Evolutionary conservation across 176 grass and related monocot genomes (phyloP).

Genomic region (Saccharum officinarum): DNA sequence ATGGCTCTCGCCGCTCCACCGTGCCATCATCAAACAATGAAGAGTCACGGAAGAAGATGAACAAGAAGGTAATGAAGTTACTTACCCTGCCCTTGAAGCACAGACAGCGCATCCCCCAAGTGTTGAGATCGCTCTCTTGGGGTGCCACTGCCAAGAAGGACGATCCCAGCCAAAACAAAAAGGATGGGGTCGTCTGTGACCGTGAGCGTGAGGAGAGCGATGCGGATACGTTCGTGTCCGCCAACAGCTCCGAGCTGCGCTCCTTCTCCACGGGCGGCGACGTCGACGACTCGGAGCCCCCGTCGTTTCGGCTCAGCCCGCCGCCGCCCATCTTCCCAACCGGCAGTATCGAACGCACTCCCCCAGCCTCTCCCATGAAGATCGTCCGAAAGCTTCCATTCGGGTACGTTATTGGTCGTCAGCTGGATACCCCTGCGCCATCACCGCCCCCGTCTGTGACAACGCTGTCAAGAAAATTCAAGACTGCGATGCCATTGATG

Average conservation of each 20-base stretch:
- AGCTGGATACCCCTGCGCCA: not conserved
- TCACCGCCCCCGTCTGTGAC: not conserved
- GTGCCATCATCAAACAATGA: not conserved
- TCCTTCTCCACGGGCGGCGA: not conserved
- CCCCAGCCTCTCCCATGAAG: not conserved
- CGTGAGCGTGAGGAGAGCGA: not conserved
- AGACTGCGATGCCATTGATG: not conserved
- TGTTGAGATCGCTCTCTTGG: not conserved
- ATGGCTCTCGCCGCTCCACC: not conserved
- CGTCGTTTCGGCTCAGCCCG: slow-evolving; percentile 4
- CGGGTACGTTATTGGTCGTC: slow-evolving; percentile 35
- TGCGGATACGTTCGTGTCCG: not conserved
- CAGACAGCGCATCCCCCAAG: not conserved
- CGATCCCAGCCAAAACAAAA: not conserved
- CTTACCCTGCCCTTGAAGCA: not conserved
- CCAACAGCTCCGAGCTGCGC: slow-evolving; percentile 9
- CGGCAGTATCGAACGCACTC: not conserved
- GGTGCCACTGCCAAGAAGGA: not conserved
- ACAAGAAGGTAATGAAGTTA: not conserved
- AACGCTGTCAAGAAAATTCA: not conserved
- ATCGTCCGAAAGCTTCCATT: slow-evolving; percentile 32
- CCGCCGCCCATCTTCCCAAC: slow-evolving; percentile 3
- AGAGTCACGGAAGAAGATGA: not conserved
- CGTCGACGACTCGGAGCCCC: not conserved
- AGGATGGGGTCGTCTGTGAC: not conserved